Conservation (phyloP, 2,329 filamentous ascomycete species). For the Xylaria polymorpha region DNA sequence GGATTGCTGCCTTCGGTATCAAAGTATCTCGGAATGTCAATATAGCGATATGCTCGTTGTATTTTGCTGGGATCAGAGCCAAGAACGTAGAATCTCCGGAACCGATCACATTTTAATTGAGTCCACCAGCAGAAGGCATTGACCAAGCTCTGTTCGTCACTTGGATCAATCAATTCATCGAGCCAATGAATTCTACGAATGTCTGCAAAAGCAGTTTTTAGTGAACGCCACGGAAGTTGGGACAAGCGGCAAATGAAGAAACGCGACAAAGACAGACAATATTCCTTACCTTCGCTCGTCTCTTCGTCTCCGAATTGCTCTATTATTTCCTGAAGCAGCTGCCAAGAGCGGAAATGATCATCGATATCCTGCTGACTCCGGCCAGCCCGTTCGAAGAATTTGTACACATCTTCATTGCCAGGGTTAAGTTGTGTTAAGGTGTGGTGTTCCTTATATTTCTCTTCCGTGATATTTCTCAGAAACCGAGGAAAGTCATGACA, state of each 20-base stretch:
- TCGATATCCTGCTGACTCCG: slow-evolving; percentile 41
- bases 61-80: slow-evolving; percentile 56
- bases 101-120: slow-evolving; percentile 59
- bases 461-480: slow-evolving; percentile 51
- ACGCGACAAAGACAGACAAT: neutral
- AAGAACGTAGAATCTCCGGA: slow-evolving; percentile 66
- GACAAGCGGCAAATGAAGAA: neutral
- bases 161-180: slow-evolving; percentile 61
- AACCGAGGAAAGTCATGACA: slow-evolving; percentile 53
- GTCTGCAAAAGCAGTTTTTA: slow-evolving; percentile 29
- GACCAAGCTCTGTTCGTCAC: slow-evolving; percentile 71
- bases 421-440: slow-evolving; percentile 35
- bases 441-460: slow-evolving; percentile 49
- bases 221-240: neutral
- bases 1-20: slow-evolving; percentile 53
- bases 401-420: slow-evolving; percentile 32
- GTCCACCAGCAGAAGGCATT: slow-evolving; percentile 74
- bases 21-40: slow-evolving; percentile 54
- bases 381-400: slow-evolving; percentile 33
- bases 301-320: slow-evolving; percentile 50
- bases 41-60: slow-evolving; percentile 45
- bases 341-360: slow-evolving; percentile 40
- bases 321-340: slow-evolving; percentile 47
- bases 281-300: slow-evolving; percentile 44
- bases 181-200: slow-evolving; percentile 58